Evolutionary conservation across 2,329 filamentous ascomycete genomes (phyloP), one percentile per base, ranked within the genome.

Genomic region (Cladosporium sp.): DNA sequence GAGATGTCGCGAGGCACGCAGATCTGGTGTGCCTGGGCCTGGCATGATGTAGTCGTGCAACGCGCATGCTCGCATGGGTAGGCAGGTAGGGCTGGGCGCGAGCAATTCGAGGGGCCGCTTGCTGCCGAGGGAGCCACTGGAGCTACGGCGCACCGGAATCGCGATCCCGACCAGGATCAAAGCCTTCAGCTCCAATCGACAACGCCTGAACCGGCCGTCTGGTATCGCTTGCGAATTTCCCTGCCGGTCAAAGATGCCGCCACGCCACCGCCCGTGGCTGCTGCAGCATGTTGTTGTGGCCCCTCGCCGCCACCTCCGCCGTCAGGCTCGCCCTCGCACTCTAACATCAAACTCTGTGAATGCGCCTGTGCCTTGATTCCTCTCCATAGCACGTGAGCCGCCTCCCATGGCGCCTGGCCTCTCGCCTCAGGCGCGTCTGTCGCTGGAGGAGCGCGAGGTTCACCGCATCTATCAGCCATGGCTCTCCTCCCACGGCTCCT

Each of bases 401-500:
- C 48, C 48, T 50, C 34, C 40, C 48, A 50, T 50, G 48, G 48
- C 48, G 22, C 41, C 48, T n/a, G 28, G 34, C 31, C 37, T 38
- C 11, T 9, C 44, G 16, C 45, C 45, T 10, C 34, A 49, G n/a
- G 18, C 48, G 40, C 48, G 48, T 3, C 16, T 43, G 9, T 53
- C 53, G 6, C 19, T 54, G 10, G 54, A 58, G 22, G 58, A 61
- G 44, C 58, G 59, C 37, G 57, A 60, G 42, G 59, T 59, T 9
- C 56, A 59, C 43, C 42, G 53, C 28, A 58, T 57, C 45, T 62
- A 58, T 42, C 52, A 61, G 43, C 59, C 59, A 10, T 61, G 62
- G 59, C 58, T 62, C 8, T 57, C 58, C 9, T 58, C 58, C 8
- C 62, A 64, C 28, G 62, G 56, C 49, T 56, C 54, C 16, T 53